These are phyloP conservation scores for Panaeolus cyanescens DNA, from an alignment of 768 basidiomycete species.

Conservation along the genomic window DNA sequence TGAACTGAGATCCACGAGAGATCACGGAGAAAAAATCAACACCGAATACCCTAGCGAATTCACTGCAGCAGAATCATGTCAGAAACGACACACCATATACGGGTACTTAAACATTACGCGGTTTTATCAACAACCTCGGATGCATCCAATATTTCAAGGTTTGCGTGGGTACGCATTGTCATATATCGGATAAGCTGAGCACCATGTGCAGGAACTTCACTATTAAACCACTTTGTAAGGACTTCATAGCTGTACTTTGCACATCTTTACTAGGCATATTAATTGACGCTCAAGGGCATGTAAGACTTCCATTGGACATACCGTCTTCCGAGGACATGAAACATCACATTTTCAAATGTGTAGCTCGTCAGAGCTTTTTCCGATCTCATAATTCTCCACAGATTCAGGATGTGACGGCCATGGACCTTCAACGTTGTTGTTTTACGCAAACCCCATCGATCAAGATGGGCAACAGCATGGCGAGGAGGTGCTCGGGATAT, in stretches of 20 bases:
- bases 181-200: conserved; percentile 64
- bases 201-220: conserved; percentile 55
- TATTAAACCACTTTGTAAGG: conserved; percentile 70
- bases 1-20: conserved; percentile 95
- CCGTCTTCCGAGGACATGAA: conserved; percentile 79
- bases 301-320: conserved; percentile 26
- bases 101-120: conserved; percentile 56
- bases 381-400: conserved; percentile 90
- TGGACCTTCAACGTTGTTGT: conserved; percentile 81
- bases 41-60: conserved; percentile 96
- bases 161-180: conserved; percentile 61
- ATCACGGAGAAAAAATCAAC: conserved; percentile 97
- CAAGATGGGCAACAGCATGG: conserved; percentile 33
- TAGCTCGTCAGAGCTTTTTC: conserved; percentile 80
- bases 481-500: conserved; percentile 74
- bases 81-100: neutral
- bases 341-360: conserved; percentile 88
- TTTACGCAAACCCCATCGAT: conserved; percentile 74
- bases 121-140: conserved; percentile 86
- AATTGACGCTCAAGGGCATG: neutral
- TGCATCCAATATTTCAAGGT: conserved; percentile 79
- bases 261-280: conserved; percentile 46
- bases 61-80: conserved; percentile 50
- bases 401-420: conserved; percentile 90
- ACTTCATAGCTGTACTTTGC: conserved; percentile 71